A percentile compares a stretch with the other conserved stretches of the same genome.
These are phyloP conservation scores for Epithemia pelagica DNA, from an alignment of 108 stramenopile species.

Conservation along the genomic window DNA sequence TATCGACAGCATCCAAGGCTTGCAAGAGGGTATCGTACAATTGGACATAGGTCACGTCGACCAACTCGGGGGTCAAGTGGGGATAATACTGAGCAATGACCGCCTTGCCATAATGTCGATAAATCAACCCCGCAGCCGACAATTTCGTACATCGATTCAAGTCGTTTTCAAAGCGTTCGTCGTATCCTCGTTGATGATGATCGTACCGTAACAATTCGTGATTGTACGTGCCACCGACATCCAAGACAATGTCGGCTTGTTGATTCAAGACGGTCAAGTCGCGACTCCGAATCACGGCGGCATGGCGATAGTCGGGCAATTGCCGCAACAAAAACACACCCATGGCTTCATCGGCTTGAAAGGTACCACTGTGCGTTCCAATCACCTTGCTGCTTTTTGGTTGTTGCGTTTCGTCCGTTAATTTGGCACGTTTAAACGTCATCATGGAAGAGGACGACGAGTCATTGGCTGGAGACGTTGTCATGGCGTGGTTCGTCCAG, in stretches of 20 bases:
- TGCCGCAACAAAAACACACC: slow-evolving; percentile 86
- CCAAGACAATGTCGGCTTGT: slow-evolving; percentile 86
- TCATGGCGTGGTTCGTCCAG: too few relatives aligned
- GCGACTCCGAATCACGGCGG: slow-evolving; percentile 83
- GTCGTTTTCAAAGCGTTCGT: slow-evolving; percentile 62
- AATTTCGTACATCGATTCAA: slow-evolving; percentile 75
- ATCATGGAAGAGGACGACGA: background rate
- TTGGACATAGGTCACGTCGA: slow-evolving; percentile 61
- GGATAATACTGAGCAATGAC: slow-evolving; percentile 78
- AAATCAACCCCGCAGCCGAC: slow-evolving; percentile 91
- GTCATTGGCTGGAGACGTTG: too few relatives aligned
- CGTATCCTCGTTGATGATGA: slow-evolving; percentile 95
- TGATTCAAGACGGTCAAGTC: slow-evolving; percentile 66
- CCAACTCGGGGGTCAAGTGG: slow-evolving; percentile 29
- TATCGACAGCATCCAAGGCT: slow-evolving; percentile 98
- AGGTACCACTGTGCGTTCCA: slow-evolving; percentile 88
- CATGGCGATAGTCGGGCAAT: slow-evolving; percentile 60
- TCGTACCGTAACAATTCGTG: slow-evolving; percentile 80
- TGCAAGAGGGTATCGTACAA: slow-evolving; percentile 88
- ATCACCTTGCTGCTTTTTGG: slow-evolving; percentile 38
- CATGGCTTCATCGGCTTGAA: slow-evolving; percentile 97
- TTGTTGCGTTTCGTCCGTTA: slow-evolving; percentile 6
- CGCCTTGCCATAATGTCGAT: slow-evolving; percentile 94
- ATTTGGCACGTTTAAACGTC: slow-evolving; percentile 44
- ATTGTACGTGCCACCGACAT: slow-evolving; percentile 96